Evolutionary conservation across 306 rosid genomes (phyloP).

Genomic region (Prunus armeniaca): DNA sequence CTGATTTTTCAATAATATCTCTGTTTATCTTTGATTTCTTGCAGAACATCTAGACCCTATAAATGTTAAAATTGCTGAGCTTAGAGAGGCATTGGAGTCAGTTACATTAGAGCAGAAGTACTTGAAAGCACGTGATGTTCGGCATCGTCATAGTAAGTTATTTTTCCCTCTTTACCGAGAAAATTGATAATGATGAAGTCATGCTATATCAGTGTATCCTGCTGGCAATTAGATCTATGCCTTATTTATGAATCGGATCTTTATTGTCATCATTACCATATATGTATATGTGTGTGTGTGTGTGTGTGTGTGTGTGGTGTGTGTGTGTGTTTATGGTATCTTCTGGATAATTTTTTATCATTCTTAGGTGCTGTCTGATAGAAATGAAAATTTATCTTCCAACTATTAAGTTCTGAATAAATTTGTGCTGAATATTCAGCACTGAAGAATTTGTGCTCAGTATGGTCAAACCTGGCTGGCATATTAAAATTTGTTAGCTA

Average conservation of each 20-base stretch:
- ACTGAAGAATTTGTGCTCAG: background rate
- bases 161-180: conserved; percentile 17
- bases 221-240: conserved; percentile 4
- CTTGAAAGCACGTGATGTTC: conserved; percentile 87
- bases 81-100: conserved; percentile 91
- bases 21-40: conserved; percentile 15
- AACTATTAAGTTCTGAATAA: background rate
- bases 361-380: background rate
- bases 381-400: background rate
- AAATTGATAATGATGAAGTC: background rate
- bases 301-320: no score
- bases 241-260: background rate
- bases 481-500: background rate
- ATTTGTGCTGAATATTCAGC: background rate
- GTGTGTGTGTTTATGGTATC: background rate
- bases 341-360: background rate
- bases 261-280: background rate
- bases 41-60: conserved; percentile 99
- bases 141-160: conserved; percentile 94
- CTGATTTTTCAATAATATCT: background rate
- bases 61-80: conserved; percentile 98
- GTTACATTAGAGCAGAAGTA: conserved; percentile 93
- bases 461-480: background rate
- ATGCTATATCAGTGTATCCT: conserved; percentile 2
- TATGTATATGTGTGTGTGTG: background rate